Conservation (phyloP, 371 early-diverging fungal species). For the Actinomortierella ambigua region DNA sequence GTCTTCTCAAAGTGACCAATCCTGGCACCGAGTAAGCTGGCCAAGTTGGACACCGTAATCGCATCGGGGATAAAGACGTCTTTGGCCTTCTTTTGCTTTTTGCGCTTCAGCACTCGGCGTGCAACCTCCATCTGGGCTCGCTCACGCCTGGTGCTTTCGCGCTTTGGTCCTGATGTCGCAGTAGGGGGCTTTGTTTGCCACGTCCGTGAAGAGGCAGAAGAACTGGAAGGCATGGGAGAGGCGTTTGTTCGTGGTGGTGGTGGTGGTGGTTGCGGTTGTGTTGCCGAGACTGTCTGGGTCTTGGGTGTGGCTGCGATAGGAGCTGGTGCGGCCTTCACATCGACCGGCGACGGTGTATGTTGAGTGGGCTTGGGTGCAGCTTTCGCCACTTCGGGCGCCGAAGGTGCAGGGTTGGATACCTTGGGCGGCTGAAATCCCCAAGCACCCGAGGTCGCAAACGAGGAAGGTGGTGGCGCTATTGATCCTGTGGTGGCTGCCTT, state of each 20-base stretch:
- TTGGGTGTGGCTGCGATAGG: constrained; percentile 2
- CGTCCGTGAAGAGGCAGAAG: neutral
- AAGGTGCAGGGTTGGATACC: constrained; percentile 10
- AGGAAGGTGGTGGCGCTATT: constrained; percentile 4
- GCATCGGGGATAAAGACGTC: constrained; percentile 86
- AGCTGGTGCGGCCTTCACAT: constrained; percentile 1
- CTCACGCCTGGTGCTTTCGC: constrained; percentile 16
- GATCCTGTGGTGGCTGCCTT: constrained; percentile 1
- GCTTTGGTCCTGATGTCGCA: constrained; percentile 9
- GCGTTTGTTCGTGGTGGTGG: neutral
- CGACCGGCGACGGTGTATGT: constrained; percentile 1
- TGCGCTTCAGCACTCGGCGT: constrained; percentile 19
- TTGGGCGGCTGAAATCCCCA: constrained; percentile 8
- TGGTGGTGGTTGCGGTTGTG: constrained; percentile 3
- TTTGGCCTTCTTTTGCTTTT: constrained; percentile 35
- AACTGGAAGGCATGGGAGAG: neutral
- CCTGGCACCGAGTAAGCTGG: constrained; percentile 76
- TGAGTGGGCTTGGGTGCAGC: constrained; percentile 10
- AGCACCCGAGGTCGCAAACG: constrained; percentile 7
- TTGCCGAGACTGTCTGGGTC: too few relatives aligned
- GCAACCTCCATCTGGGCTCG: constrained; percentile 28
- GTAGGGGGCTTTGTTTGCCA: constrained; percentile 1
- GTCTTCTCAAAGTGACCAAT: constrained; percentile 71
- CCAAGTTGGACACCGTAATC: constrained; percentile 82
- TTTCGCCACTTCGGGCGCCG: neutral